Evolutionary conservation across 2,329 filamentous ascomycete genomes (phyloP).

Genomic region (Talaromyces islandicus): DNA sequence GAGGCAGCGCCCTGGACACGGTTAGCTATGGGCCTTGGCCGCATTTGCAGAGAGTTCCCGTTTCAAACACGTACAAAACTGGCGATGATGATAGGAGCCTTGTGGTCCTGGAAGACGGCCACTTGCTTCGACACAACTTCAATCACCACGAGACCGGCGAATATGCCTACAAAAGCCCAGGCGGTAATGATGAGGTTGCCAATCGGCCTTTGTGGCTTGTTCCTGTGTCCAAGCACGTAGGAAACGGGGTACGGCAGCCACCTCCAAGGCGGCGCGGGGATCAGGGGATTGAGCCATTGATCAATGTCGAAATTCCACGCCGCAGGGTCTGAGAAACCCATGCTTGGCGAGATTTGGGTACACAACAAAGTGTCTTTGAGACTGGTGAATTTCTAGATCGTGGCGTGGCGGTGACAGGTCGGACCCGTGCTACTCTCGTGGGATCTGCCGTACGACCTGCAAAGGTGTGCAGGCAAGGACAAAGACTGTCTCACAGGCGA

Average conservation of each 20-base stretch:
- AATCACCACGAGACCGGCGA: constrained; percentile 56
- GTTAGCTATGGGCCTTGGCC: background rate
- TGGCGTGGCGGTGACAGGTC: background rate
- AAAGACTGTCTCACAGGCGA: background rate
- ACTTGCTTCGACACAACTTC: constrained; percentile 52
- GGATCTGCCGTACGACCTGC: too few relatives aligned
- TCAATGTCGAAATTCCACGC: constrained; percentile 66
- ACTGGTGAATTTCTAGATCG: background rate
- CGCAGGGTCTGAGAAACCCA: constrained; percentile 17
- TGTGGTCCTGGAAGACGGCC: constrained; percentile 46
- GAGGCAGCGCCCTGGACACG: constrained; percentile 60
- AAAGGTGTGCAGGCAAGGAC: too few relatives aligned
- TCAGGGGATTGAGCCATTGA: constrained; percentile 62
- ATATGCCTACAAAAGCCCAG: constrained; percentile 62
- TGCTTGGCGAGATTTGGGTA: background rate
- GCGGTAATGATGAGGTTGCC: constrained; percentile 56
- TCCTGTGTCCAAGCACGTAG: constrained; percentile 62
- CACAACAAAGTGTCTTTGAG: background rate
- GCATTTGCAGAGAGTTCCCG: background rate
- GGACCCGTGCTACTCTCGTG: background rate
- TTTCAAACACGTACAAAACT: constrained; percentile 57
- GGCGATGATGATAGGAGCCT: constrained; percentile 58
- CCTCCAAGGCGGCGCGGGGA: constrained; percentile 61
- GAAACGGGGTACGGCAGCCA: constrained; percentile 61
- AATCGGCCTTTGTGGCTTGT: constrained; percentile 28